Conservation (phyloP, 495 filamentous ascomycete genomes). For the Aspergillus wentii region DNA sequence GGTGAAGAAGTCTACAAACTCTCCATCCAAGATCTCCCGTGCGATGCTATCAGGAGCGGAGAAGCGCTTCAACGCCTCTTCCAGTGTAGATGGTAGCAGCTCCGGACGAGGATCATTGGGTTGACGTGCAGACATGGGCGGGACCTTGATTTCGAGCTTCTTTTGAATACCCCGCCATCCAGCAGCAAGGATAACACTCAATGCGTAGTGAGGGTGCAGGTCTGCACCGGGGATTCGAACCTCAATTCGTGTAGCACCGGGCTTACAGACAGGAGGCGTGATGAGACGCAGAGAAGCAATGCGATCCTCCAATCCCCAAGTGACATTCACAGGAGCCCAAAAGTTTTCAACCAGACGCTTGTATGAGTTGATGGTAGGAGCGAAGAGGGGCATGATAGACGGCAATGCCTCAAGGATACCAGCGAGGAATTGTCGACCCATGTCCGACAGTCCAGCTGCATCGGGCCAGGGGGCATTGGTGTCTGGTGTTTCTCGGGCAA, state of each 20-base stretch:
- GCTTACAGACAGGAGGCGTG: slow-evolving; percentile 69
- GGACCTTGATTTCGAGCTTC: slow-evolving; percentile 71
- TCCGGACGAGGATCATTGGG: slow-evolving; percentile 4
- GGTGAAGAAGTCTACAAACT: slow-evolving; percentile 89
- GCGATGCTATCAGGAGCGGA: slow-evolving; percentile 66
- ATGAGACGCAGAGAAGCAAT: slow-evolving; percentile 85
- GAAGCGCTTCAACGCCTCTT: slow-evolving; percentile 72
- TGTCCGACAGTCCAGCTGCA: slow-evolving; percentile 68
- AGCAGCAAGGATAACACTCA: slow-evolving; percentile 72
- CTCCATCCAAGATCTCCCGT: slow-evolving; percentile 78
- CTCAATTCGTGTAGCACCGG: slow-evolving; percentile 79
- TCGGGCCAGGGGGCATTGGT: slow-evolving; percentile 62
- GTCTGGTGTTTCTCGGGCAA: slow-evolving; percentile 65
- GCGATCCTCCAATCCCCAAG: slow-evolving; percentile 89
- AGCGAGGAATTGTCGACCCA: slow-evolving; percentile 84
- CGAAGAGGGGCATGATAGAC: slow-evolving; percentile 88
- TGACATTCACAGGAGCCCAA: slow-evolving; percentile 93
- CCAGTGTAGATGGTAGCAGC: slow-evolving; percentile 65
- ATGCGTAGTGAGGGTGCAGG: slow-evolving; percentile 76
- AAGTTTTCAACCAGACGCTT: slow-evolving; percentile 96
- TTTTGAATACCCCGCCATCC: slow-evolving; percentile 84
- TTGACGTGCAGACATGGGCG: slow-evolving; percentile 59
- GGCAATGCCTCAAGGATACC: slow-evolving; percentile 80
- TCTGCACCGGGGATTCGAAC: slow-evolving; percentile 85
- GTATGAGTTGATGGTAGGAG: slow-evolving; percentile 90